Base-by-base conservation (phyloP, 2,329 filamentous ascomycete genomes). In the Penicillium sp. region DNA sequence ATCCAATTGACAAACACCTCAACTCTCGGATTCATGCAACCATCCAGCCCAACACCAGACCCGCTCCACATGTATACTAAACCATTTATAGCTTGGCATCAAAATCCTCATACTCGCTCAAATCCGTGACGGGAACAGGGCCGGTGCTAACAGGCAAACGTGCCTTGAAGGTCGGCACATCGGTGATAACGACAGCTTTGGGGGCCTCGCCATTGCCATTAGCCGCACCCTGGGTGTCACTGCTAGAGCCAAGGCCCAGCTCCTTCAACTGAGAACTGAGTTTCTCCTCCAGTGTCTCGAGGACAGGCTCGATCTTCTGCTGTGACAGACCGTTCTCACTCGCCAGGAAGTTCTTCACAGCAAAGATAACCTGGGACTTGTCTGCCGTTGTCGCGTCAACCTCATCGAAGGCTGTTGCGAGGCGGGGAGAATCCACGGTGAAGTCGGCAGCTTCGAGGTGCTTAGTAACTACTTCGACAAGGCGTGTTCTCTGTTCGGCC, bases 61-160 rank as follows among this genome's bases (percentile, higher is more conserved):
- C 37, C 12, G 29, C 23, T 10, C 42, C 43, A 29, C 31, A 27
- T 33, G 21, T 19, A 35, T 42, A 29, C 21, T 12, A 31, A 40
- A 27, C 21, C 12, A 4, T 46, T 82, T 73, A 93, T 57, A 97
- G 81, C 79, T 97, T 97, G 15, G 90, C 78, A 62, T 90, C 91
- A 59, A 88, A 80, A 59, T 97, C 93, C 72, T 96, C 90, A 74
- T 93, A 97, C 69, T 92, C 89, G 61, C 82, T 88, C 56, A 97
- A 75, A 64, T 94, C 89, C 69, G 84, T 87, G 31, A 90, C 84
- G 0, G 93, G 85, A 60, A 82, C 82, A 2, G 92, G 86, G 0
- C 90, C 93, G 23, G 84, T 81, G 62, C 87, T 94, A 29, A 91
- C 83, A 58, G 84, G 79, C 67, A 97, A 80, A 15, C 85, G 81